These are phyloP conservation scores for Helianthus tuberosus DNA, from an alignment of 129 eudicot genomes.

Conservation along the genomic window DNA sequence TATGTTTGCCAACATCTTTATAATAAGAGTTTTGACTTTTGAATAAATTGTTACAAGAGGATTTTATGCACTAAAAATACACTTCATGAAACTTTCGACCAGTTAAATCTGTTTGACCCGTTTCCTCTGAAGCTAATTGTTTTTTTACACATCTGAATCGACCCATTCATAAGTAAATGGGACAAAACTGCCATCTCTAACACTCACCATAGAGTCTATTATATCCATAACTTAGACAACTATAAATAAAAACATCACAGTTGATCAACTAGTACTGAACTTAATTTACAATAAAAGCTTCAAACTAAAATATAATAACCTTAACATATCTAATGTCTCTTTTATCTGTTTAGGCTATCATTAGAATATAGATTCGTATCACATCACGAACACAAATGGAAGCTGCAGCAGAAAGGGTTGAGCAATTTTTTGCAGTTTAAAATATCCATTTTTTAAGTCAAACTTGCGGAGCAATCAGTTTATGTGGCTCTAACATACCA, in stretches of 20 bases:
- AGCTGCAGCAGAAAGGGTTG: background rate
- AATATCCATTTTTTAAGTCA: background rate
- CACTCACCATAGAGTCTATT: background rate
- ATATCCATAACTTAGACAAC: background rate
- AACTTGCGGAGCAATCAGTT: background rate
- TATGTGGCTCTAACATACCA: slow-evolving; percentile 10
- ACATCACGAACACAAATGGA: background rate
- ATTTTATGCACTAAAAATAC: background rate
- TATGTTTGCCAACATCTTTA: background rate
- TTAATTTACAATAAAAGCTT: background rate
- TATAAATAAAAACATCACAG: slow-evolving; percentile 4
- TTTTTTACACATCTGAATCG: background rate
- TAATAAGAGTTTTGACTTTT: background rate
- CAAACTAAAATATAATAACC: background rate
- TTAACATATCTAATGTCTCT: slow-evolving; percentile 6
- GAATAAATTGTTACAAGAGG: background rate
- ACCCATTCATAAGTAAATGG: background rate
- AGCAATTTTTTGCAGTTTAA: background rate
- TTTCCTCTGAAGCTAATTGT: background rate
- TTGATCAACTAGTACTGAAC: background rate
- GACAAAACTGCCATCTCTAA: background rate
- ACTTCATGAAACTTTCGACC: background rate
- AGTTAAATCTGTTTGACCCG: background rate
- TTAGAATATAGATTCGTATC: background rate
- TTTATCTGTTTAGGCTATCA: background rate